These are phyloP conservation scores for Pichia insulana DNA, from an alignment of 805 yeast species.

Conservation along the genomic window DNA sequence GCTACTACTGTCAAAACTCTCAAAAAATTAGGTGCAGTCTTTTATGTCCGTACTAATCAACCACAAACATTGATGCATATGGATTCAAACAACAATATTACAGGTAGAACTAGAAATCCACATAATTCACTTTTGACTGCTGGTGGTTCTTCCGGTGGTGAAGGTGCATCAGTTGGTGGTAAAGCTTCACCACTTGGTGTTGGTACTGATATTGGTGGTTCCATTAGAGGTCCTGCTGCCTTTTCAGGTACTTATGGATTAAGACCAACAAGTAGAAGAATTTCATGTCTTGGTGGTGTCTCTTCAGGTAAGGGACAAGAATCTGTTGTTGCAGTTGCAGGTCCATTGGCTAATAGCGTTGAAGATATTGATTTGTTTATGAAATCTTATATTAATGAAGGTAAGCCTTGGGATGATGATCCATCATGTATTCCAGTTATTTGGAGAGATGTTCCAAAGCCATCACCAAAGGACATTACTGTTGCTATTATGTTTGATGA, in stretches of 20 bases:
- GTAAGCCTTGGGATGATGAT: slow-evolving; percentile 53
- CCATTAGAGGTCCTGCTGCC: slow-evolving; percentile 62
- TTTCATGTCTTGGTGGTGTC: slow-evolving; percentile 39
- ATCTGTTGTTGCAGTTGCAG: slow-evolving; percentile 54
- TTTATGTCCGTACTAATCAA: slow-evolving; percentile 56
- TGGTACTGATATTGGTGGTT: slow-evolving; percentile 69
- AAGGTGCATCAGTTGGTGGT: slow-evolving; percentile 53
- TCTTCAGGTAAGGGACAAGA: slow-evolving; percentile 57
- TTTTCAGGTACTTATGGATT: slow-evolving; percentile 55
- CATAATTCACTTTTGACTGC: slow-evolving; percentile 48
- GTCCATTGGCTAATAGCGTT: slow-evolving; percentile 57
- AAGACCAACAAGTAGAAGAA: slow-evolving; percentile 52
- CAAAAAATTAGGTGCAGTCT: slow-evolving; percentile 48
- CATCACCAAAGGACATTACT: slow-evolving; percentile 37
- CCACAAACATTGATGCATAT: slow-evolving; percentile 67
- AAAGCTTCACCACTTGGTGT: slow-evolving; percentile 48
- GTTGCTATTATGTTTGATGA: slow-evolving; percentile 59
- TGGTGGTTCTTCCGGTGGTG: slow-evolving; percentile 74
- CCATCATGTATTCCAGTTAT: slow-evolving; percentile 39
- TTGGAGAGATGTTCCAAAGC: slow-evolving; percentile 40
- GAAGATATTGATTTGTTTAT: slow-evolving; percentile 65
- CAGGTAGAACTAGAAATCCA: slow-evolving; percentile 53
- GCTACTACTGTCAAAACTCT: slow-evolving; percentile 41
- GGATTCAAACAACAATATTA: slow-evolving; percentile 52
- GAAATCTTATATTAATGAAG: slow-evolving; percentile 51